Evolutionary conservation across 352 stramenopile species (phyloP).

Genomic region (Pythium aristosporum): DNA sequence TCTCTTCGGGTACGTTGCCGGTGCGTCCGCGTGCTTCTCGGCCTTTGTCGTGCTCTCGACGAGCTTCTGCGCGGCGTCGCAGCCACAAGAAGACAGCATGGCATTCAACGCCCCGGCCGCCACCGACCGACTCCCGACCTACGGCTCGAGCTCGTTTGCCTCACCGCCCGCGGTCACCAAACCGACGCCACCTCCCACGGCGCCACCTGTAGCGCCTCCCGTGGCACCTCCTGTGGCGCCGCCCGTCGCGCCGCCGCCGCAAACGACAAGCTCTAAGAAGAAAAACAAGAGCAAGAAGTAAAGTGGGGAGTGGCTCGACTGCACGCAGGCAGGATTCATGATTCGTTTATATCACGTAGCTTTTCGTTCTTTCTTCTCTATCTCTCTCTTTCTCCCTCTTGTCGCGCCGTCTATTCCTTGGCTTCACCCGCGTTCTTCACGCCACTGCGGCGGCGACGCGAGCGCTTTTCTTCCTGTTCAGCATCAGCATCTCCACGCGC

Average conservation of each 20-base stretch:
- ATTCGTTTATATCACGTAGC: neutral
- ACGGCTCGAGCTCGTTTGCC: constrained; percentile 21
- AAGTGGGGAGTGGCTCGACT: neutral
- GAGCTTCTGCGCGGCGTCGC: constrained; percentile 10
- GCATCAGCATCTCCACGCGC: neutral
- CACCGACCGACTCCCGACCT: constrained; percentile 20
- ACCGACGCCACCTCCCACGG: neutral
- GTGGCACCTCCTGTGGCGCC: neutral
- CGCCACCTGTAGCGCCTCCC: neutral
- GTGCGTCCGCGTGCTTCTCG: constrained; percentile 26
- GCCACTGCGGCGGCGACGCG: constrained; percentile 13
- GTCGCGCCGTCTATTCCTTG: too few relatives aligned
- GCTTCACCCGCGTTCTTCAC: neutral
- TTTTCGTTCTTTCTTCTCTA: neutral
- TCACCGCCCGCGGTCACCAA: constrained; percentile 4
- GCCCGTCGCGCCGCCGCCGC: neutral
- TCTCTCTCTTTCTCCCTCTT: neutral
- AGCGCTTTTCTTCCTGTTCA: constrained; percentile 30
- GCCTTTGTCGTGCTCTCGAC: constrained; percentile 24
- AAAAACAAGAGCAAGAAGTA: constrained; percentile 21
- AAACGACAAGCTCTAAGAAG: neutral
- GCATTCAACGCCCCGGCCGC: constrained; percentile 5
- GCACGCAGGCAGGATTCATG: neutral
- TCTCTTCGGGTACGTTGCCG: constrained; percentile 25
- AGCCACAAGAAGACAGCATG: neutral